Evolutionary conservation across 208 protist genomes (phyloP).

Genomic region (Borovskyia barvae): DNA sequence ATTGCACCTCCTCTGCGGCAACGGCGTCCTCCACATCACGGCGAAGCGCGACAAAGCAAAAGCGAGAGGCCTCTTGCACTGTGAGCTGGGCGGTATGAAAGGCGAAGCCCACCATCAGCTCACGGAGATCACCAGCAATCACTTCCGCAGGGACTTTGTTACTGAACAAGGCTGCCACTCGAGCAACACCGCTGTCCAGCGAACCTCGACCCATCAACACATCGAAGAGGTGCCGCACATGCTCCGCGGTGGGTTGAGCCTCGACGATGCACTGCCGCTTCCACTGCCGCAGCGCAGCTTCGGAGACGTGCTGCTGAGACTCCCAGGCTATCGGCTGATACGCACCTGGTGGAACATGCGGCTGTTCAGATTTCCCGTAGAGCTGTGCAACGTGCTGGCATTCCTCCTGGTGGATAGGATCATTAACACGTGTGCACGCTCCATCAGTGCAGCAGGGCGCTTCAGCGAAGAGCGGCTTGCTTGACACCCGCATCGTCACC

Average conservation of each 20-base stretch:
- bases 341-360: constrained; percentile 51
- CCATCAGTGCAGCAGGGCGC: constrained; percentile 43
- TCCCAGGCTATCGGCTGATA: constrained; percentile 84
- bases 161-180: constrained; percentile 42
- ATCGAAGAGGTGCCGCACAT: constrained; percentile 85
- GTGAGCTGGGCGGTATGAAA: constrained; percentile 62
- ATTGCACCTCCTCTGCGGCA: constrained; percentile 64
- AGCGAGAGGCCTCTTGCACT: constrained; percentile 65
- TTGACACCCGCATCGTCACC: constrained; percentile 54
- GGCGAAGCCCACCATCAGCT: constrained; percentile 69
- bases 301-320: constrained; percentile 52
- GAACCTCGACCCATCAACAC: constrained; percentile 61
- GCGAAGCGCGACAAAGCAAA: constrained; percentile 83
- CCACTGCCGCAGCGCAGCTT: constrained; percentile 57
- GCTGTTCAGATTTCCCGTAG: constrained; percentile 29
- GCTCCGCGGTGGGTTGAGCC: constrained; percentile 61
- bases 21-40: constrained; percentile 77
- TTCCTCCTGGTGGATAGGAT: constrained; percentile 74
- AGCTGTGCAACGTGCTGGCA: constrained; percentile 68
- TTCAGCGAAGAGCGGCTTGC: constrained; percentile 45
- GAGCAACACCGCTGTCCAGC: constrained; percentile 46
- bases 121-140: constrained; percentile 45
- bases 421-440: constrained; percentile 65
- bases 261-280: constrained; percentile 55
- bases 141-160: constrained; percentile 27